Conservation (phyloP, 306 rosid species). For the Quercus aquifolioides region DNA sequence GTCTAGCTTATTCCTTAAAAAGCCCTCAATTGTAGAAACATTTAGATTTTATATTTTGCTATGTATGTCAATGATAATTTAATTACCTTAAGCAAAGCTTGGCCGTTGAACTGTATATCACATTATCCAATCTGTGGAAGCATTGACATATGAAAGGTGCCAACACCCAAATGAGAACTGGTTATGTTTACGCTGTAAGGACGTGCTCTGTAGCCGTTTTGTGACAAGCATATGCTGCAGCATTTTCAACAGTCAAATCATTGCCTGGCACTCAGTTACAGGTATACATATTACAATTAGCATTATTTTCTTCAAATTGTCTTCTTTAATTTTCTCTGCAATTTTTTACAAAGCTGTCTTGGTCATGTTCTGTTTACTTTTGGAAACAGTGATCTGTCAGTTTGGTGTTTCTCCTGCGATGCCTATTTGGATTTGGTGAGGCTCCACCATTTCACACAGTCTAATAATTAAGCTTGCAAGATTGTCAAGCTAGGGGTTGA, state of each 20-base stretch:
- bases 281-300: constrained; percentile 30
- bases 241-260: constrained; percentile 52
- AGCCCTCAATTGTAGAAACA: no score
- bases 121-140: background rate
- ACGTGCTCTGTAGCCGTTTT: constrained; percentile 76
- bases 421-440: constrained; percentile 78
- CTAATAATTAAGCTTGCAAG: constrained; percentile 1
- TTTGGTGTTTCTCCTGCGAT: constrained; percentile 87
- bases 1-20: no score
- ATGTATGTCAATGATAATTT: no score
- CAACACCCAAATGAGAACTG: constrained; percentile 78
- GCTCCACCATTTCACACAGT: constrained; percentile 46
- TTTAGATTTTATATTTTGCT: no score
- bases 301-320: background rate
- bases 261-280: constrained; percentile 68
- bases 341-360: background rate
- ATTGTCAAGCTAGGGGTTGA: constrained; percentile 13
- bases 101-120: background rate
- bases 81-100: no score
- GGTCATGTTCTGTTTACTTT: background rate
- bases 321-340: background rate
- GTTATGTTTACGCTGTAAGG: constrained; percentile 75
- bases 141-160: constrained; percentile 36
- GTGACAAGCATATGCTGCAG: constrained; percentile 81
- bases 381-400: constrained; percentile 65